These are phyloP conservation scores for Volvox reticuliferus DNA, from an alignment of 139 green algal species.

Conservation along the genomic window DNA sequence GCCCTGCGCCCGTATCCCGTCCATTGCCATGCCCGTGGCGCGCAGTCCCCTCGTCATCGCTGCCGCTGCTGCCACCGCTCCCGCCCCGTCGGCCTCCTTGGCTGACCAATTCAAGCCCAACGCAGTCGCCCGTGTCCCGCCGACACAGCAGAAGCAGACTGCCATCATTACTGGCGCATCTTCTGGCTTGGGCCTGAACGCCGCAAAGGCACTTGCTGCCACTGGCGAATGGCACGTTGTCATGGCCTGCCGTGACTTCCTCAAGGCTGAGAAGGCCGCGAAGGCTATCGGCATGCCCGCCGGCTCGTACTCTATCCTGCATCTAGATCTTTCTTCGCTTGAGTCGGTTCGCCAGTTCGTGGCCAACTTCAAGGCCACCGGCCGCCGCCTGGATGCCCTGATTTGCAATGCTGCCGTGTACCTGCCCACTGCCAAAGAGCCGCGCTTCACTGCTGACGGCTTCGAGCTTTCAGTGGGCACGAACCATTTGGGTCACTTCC, in stretches of 20 bases:
- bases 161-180: conserved; percentile 93
- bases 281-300: conserved; percentile 75
- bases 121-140: conserved; percentile 4
- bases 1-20: background rate
- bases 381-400: conserved; percentile 82
- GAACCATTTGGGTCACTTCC: conserved; percentile 97
- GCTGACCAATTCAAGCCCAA: conserved; percentile 20
- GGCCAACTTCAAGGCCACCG: conserved; percentile 74
- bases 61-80: conserved; percentile 5
- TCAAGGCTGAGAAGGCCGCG: conserved; percentile 75
- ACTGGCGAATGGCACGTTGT: conserved; percentile 91
- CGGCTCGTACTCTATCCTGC: conserved; percentile 82
- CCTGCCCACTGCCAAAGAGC: conserved; percentile 90
- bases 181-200: conserved; percentile 89
- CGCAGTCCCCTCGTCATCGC: background rate
- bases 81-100: background rate
- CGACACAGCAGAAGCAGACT: conserved; percentile 44
- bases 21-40: background rate
- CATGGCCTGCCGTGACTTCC: conserved; percentile 85
- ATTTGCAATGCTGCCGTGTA: conserved; percentile 97
- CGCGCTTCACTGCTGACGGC: conserved; percentile 89
- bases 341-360: conserved; percentile 89
- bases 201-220: conserved; percentile 79
- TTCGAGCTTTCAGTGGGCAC: conserved; percentile 88
- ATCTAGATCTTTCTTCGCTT: conserved; percentile 89